Evolutionary conservation across 495 filamentous ascomycete genomes (phyloP).

Genomic region (Penicillium silybi): DNA sequence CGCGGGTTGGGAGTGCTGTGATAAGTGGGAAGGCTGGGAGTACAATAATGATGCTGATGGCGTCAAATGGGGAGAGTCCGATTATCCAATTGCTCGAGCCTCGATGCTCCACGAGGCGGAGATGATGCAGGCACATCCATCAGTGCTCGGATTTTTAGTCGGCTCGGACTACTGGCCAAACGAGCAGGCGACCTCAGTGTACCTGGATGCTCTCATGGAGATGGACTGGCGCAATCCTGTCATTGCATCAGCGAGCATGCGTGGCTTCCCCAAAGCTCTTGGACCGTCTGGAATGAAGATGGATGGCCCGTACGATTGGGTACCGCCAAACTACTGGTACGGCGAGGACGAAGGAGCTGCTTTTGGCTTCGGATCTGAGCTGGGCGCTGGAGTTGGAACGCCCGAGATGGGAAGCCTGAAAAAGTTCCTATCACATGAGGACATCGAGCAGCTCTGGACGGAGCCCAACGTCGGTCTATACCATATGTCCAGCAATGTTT

Average conservation of each 20-base stretch:
- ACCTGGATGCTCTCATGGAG: constrained; percentile 42
- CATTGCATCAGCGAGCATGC: constrained; percentile 53
- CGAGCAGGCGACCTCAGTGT: constrained; percentile 49
- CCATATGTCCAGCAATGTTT: constrained; percentile 55
- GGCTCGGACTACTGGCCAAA: constrained; percentile 64
- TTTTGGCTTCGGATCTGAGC: constrained; percentile 61
- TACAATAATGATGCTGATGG: constrained; percentile 54
- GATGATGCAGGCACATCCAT: constrained; percentile 57
- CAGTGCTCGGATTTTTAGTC: constrained; percentile 53
- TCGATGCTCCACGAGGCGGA: constrained; percentile 58
- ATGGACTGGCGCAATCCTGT: constrained; percentile 57
- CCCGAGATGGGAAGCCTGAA: constrained; percentile 52
- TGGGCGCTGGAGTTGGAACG: constrained; percentile 58
- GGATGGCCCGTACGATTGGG: constrained; percentile 67
- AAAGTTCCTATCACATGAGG: constrained; percentile 48
- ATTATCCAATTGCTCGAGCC: constrained; percentile 51
- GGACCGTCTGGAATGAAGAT: constrained; percentile 61
- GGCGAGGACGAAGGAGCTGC: constrained; percentile 49
- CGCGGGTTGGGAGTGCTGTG: constrained; percentile 65
- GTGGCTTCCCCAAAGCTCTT: constrained; percentile 47
- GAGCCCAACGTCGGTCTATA: constrained; percentile 49
- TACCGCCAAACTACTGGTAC: constrained; percentile 63
- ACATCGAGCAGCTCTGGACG: constrained; percentile 54
- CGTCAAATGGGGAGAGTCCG: constrained; percentile 44
- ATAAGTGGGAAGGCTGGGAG: constrained; percentile 65